Evolutionary conservation across 768 basidiomycete genomes (phyloP).

Genomic region (Termitomyces sp.): DNA sequence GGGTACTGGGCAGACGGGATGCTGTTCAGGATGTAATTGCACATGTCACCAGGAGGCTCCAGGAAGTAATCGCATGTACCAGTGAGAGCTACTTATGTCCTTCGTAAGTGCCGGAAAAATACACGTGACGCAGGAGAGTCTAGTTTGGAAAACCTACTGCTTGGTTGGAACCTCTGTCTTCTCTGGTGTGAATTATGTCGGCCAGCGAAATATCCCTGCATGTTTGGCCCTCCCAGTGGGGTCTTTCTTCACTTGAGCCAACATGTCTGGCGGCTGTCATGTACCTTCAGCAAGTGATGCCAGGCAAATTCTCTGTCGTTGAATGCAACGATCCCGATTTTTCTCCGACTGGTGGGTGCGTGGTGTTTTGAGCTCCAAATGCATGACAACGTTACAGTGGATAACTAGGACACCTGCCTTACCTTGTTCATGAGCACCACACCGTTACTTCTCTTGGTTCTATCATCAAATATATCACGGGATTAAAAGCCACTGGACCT

Average conservation of each 20-base stretch:
- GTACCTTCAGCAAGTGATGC: slow-evolving; percentile 65
- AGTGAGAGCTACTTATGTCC: neutral
- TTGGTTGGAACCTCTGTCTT: too few species aligned
- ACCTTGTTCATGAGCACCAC: slow-evolving; percentile 55
- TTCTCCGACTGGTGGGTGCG: slow-evolving; percentile 67
- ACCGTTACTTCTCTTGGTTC: slow-evolving; percentile 49
- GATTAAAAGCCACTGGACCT: slow-evolving; percentile 36
- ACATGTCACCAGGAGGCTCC: too few species aligned
- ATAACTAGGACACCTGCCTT: slow-evolving; percentile 68
- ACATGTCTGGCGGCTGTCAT: slow-evolving; percentile 62
- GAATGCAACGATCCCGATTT: slow-evolving; percentile 67
- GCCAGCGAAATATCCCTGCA: slow-evolving; percentile 39
- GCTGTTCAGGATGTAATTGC: too few species aligned
- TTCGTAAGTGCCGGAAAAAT: too few species aligned
- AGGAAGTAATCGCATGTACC: neutral
- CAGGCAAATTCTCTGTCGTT: slow-evolving; percentile 61
- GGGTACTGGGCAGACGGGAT: neutral
- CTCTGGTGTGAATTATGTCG: slow-evolving; percentile 2
- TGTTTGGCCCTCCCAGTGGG: slow-evolving; percentile 70
- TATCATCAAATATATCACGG: slow-evolving; percentile 63
- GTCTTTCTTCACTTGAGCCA: slow-evolving; percentile 64
- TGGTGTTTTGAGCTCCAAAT: slow-evolving; percentile 12
- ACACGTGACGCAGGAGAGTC: neutral
- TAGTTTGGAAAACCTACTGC: neutral
- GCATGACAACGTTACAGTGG: neutral